A percentile compares a stretch with the other conserved stretches of the same genome.
Evolutionary conservation across 176 grass and related monocot genomes (phyloP).

Genomic region (Paspalum vaginatum): DNA sequence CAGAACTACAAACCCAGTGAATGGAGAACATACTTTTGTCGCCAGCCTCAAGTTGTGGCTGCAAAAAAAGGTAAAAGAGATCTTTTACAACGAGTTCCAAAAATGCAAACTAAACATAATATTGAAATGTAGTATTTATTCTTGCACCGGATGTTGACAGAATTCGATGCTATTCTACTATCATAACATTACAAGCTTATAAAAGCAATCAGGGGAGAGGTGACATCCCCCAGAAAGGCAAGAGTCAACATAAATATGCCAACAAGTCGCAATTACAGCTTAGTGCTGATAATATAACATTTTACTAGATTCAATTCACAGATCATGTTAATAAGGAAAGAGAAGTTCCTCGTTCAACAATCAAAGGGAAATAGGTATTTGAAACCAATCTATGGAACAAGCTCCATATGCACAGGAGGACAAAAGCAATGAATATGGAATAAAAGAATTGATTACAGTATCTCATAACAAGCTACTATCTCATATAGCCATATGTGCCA

Average conservation of each 20-base stretch:
- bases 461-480: constrained; percentile 1
- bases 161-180: constrained; percentile 14
- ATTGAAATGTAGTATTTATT: constrained; percentile 11
- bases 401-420: background rate
- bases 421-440: background rate
- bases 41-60: constrained; percentile 91
- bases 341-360: background rate
- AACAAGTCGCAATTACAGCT: background rate
- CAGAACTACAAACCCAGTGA: constrained; percentile 21
- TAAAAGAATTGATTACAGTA: constrained; percentile 5
- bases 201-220: background rate
- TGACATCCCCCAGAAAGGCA: constrained; percentile 1
- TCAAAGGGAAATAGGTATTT: background rate
- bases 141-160: background rate
- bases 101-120: constrained; percentile 26
- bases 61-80: constrained; percentile 49
- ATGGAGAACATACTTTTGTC: constrained; percentile 82
- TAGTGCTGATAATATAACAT: background rate
- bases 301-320: background rate
- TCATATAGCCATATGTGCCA: background rate
- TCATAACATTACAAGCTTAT: background rate
- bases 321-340: constrained; percentile 10
- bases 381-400: background rate
- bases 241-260: background rate
- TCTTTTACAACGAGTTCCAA: constrained; percentile 40